Base-by-base conservation (phyloP, 2,329 filamentous ascomycete species). In the Fragosphaeria purpurea region DNA sequence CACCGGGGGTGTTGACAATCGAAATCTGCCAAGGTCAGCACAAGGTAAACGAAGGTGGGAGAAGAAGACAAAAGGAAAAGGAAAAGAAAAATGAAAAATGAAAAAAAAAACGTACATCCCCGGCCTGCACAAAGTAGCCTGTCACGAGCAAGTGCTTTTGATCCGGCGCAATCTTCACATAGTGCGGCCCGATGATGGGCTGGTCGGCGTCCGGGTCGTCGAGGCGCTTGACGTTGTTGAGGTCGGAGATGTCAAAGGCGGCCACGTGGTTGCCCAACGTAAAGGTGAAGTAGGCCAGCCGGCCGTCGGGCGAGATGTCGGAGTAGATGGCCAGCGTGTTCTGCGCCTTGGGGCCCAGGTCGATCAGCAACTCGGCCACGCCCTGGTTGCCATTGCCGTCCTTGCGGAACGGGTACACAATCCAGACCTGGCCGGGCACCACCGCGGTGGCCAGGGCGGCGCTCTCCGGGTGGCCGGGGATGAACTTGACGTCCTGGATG, bases 401-500 rank as follows among this genome's bases (percentile, higher is more conserved):
- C 54, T 68, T 73, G 55, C 76, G 74, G 68, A 75, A 75, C 30
- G 79, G 79, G 61, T 82, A 82, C 64, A 83, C 80, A 61, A 82
- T 75, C 79, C 79, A 83, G 56, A 82, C 47, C 58, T 82, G 71
- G 8, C 77, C 79, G 4, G 75, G 70, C 35, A 74, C 71, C 22
- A 82, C 78, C 12, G 80, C 78, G 62, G 77, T 80, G 7, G 79
- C 78, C 31, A 82, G 65, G 9, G 78, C 79, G 35, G 78, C 79
- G 37, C 67, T 68, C 55, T 82, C 78, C 6, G 66, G 60, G 67
- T 82, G 77, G 7, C 75, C 74, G 1, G 79, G 79, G 54, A 82
- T 82, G 65, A 82, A 81, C 62, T 83, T 83, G 59, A 83, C 75
- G 55, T 83, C 79, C 58, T 82, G 78, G 47, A 82, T 82, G 53